Base-by-base conservation (phyloP, 768 basidiomycete genomes). In the Russula dissimulans region DNA sequence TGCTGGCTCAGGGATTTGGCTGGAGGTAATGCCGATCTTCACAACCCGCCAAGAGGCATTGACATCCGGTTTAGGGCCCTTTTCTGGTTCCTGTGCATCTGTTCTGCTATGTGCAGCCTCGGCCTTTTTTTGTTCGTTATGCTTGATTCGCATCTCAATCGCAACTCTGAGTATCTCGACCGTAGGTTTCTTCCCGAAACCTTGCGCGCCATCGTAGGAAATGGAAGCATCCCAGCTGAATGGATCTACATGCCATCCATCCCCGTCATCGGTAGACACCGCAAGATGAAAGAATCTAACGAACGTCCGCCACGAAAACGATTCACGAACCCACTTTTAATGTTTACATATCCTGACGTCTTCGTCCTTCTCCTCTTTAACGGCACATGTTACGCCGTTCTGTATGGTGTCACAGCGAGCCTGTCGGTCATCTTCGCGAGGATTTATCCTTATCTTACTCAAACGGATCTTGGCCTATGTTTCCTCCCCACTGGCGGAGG, bases 401-500 rank as follows among this genome's bases (percentile, higher is more conserved):
- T 81, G 66, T 86, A 86, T 64, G 79, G 77, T 39, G 79, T 86
- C 34, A 78, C 76, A 1, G 79, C 87, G 0, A 80, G 81, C 1
- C 76, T 85, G 15, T 83, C 87, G 1, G 79, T 84, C 0, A 74
- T 85, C 0, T 84, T 90, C 68, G 73, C 77, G 52, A 62, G 71
- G 1, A 72, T 77, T 0, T 91, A 93, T 64, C 78, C 83, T 0
- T 78, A 71, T 61, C 74, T 90, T n/a, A 78, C 71, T 57, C 79
- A 88, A 62, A 82, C 83, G 4, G 77, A 81, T 22, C 78, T 89
- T 36, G 91, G 91, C 3, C 71, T 94, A 4, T 91, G 87, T 69
- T 94, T 85, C 73, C 73, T 93, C 56, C 81, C 84, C 1, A 79
- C 86, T 53, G 92, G 90, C 2, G 79, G 81, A 15, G 93, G 91